A percentile compares a stretch with the other conserved stretches of the same genome.
These are phyloP conservation scores for Coemansia sp. DNA, from an alignment of 192 early-diverging fungal species.

Conservation along the genomic window DNA sequence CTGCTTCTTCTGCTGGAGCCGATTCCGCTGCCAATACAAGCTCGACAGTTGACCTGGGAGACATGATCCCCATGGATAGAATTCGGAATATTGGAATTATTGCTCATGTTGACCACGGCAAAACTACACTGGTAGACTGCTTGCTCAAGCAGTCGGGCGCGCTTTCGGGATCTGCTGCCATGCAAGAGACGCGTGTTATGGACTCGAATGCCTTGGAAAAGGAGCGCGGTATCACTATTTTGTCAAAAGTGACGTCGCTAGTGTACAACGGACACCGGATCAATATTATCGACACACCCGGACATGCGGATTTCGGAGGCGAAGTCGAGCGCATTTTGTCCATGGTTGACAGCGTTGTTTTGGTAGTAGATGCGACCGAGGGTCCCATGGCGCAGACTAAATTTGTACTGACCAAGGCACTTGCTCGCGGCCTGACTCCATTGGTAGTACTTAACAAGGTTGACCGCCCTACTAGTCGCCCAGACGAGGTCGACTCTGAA, in stretches of 20 bases:
- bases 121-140: slow-evolving; percentile 70
- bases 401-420: slow-evolving; percentile 82
- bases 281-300: slow-evolving; percentile 90
- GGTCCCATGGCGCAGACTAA: slow-evolving; percentile 90
- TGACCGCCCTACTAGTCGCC: slow-evolving; percentile 72
- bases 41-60: slow-evolving; percentile 32
- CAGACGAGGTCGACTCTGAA: slow-evolving; percentile 76
- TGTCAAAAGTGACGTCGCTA: slow-evolving; percentile 78
- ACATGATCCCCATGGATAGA: slow-evolving; percentile 47
- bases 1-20: neutral
- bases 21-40: neutral
- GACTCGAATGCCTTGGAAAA: slow-evolving; percentile 80
- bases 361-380: slow-evolving; percentile 85
- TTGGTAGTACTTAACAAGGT: slow-evolving; percentile 85
- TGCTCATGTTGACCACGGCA: slow-evolving; percentile 89
- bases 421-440: slow-evolving; percentile 66
- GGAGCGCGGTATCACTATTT: slow-evolving; percentile 88
- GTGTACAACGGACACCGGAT: slow-evolving; percentile 73
- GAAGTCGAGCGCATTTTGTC: slow-evolving; percentile 86
- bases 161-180: slow-evolving; percentile 54
- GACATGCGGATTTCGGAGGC: slow-evolving; percentile 67
- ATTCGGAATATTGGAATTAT: slow-evolving; percentile 59
- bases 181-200: slow-evolving; percentile 75
- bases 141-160: slow-evolving; percentile 59
- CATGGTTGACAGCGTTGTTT: slow-evolving; percentile 84